phyloP scores from a whole-genome alignment of 1,139 yeast genomes.

The Sugiyamaella novakii region DNA sequence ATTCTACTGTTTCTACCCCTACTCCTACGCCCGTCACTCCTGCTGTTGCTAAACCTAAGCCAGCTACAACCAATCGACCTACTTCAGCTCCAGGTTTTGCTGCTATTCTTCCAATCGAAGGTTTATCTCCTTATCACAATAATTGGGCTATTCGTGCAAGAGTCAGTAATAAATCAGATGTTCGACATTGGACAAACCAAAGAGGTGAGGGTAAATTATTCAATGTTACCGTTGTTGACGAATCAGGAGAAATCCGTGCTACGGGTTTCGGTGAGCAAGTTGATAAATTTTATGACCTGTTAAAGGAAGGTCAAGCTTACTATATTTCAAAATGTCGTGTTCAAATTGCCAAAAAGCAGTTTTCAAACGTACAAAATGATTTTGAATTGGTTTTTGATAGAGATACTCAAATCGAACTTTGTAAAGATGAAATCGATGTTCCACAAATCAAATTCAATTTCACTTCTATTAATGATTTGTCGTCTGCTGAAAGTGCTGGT shows the following conservation, averaged over 20 bases:
- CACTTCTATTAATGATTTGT: constrained; percentile 66
- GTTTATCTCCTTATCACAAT: constrained; percentile 86
- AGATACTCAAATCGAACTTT: constrained; percentile 74
- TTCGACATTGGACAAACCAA: constrained; percentile 84
- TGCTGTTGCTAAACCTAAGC: background rate
- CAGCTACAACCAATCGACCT: constrained; percentile 1
- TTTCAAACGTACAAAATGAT: constrained; percentile 81
- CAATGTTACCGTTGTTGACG: constrained; percentile 85
- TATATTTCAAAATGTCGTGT: constrained; percentile 81
- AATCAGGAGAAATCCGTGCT: constrained; percentile 94
- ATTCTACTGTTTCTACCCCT: background rate
- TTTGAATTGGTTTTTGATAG: constrained; percentile 84
- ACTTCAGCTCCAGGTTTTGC: constrained; percentile 3
- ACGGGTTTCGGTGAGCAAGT: constrained; percentile 92
- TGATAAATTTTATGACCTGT: constrained; percentile 68
- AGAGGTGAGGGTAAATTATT: constrained; percentile 90
- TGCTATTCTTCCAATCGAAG: constrained; percentile 70
- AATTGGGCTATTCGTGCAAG: constrained; percentile 93
- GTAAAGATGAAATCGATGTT: constrained; percentile 61
- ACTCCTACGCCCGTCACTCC: constrained; percentile 8
- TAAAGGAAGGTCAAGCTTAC: constrained; percentile 90
- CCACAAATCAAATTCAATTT: constrained; percentile 82
- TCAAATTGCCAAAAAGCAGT: constrained; percentile 82
- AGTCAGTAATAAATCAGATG: constrained; percentile 82
- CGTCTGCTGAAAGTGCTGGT: constrained; percentile 63